phyloP scores from a whole-genome alignment of 306 rosid genomes.

The Herpetospermum pedunculosum region DNA sequence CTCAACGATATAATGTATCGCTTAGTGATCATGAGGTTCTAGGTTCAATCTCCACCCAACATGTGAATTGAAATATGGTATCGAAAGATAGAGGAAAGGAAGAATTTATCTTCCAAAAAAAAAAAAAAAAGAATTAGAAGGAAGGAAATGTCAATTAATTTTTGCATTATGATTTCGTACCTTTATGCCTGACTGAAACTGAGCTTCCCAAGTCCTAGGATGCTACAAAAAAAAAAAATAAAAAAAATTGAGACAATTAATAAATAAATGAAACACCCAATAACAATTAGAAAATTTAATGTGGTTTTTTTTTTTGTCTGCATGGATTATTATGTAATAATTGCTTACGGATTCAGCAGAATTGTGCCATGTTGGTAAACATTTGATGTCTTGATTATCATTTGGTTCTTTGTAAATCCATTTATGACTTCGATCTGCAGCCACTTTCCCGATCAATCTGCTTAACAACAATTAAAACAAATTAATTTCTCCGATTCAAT shows the following conservation, averaged over 20 bases:
- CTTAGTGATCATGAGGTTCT: too few relatives aligned
- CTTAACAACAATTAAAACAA: neutral
- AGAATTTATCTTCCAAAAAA: too few relatives aligned
- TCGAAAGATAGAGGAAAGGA: neutral
- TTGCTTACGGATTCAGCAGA: constrained; percentile 64
- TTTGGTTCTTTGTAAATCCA: constrained; percentile 91
- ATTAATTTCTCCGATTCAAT: neutral
- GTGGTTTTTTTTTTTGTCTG: neutral
- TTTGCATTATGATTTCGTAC: constrained; percentile 10
- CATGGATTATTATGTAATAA: constrained; percentile 11
- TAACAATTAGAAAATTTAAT: neutral
- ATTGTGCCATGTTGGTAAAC: constrained; percentile 92
- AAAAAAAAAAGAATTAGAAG: neutral
- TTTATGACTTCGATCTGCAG: constrained; percentile 92
- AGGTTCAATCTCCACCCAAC: too few relatives aligned
- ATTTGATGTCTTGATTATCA: constrained; percentile 82
- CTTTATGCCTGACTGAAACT: constrained; percentile 98
- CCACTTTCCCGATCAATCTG: constrained; percentile 97
- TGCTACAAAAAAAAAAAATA: constrained; percentile 55
- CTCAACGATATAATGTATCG: too few relatives aligned
- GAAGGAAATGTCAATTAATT: neutral
- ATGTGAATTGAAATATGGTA: neutral
- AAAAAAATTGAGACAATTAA: too few relatives aligned
- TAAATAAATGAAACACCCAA: neutral
- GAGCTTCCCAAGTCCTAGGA: constrained; percentile 99